These are phyloP conservation scores for Kregervanrija delftensis DNA, from an alignment of 805 yeast species.

Conservation along the genomic window DNA sequence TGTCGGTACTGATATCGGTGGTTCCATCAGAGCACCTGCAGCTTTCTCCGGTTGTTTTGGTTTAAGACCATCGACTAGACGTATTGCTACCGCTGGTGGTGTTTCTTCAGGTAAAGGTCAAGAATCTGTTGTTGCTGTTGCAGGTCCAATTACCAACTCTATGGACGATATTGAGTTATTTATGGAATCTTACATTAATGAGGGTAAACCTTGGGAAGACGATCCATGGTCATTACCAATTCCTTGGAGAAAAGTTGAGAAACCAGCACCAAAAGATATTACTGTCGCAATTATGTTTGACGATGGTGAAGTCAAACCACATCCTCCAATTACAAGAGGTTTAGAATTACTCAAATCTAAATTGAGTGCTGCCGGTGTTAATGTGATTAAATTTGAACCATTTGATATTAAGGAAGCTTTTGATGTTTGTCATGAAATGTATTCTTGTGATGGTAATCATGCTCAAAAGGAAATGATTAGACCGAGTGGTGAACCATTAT, in stretches of 20 bases:
- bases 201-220: slow-evolving; percentile 57
- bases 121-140: slow-evolving; percentile 57
- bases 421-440: slow-evolving; percentile 51
- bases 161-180: slow-evolving; percentile 62
- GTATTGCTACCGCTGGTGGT: slow-evolving; percentile 42
- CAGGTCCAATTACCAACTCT: slow-evolving; percentile 62
- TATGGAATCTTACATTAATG: slow-evolving; percentile 55
- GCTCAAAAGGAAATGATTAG: slow-evolving; percentile 45
- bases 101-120: slow-evolving; percentile 55
- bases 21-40: slow-evolving; percentile 62
- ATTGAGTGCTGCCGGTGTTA: slow-evolving; percentile 52
- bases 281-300: slow-evolving; percentile 59
- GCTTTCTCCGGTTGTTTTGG: slow-evolving; percentile 59
- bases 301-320: slow-evolving; percentile 60
- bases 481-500: slow-evolving; percentile 64
- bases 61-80: slow-evolving; percentile 53
- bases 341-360: slow-evolving; percentile 47
- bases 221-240: slow-evolving; percentile 41
- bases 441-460: slow-evolving; percentile 62
- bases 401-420: slow-evolving; percentile 52
- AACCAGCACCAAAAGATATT: slow-evolving; percentile 33
- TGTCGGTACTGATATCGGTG: slow-evolving; percentile 65
- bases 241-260: slow-evolving; percentile 44
- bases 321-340: slow-evolving; percentile 57
- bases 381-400: slow-evolving; percentile 49